Conservation (phyloP, 2,329 filamentous ascomycete species). For the Colletotrichum sp. region DNA sequence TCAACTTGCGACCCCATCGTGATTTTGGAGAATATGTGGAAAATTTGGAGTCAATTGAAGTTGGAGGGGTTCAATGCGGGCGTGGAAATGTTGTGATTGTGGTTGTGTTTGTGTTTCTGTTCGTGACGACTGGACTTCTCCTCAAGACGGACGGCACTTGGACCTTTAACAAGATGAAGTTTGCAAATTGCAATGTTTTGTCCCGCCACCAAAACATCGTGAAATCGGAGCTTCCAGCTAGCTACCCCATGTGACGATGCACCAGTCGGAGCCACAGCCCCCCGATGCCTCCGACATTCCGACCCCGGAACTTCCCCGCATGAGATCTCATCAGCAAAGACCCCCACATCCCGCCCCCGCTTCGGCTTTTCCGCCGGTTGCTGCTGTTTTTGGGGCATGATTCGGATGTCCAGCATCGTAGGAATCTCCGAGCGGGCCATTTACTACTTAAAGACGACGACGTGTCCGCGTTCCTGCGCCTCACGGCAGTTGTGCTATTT, state of each 20-base stretch:
- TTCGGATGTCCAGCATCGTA: not conserved
- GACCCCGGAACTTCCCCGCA: constrained; percentile 12
- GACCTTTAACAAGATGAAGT: not conserved
- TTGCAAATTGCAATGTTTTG: not conserved
- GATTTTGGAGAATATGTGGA: not conserved
- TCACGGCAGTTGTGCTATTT: not conserved
- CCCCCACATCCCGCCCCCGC: not conserved
- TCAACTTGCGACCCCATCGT: not conserved
- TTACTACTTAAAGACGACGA: not conserved
- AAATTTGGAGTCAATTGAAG: not conserved
- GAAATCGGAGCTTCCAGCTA: not conserved
- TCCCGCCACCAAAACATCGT: not conserved
- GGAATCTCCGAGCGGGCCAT: not conserved
- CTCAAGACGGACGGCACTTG: not conserved
- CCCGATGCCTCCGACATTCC: not conserved
- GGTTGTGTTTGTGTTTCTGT: not conserved
- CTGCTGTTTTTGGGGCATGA: not conserved
- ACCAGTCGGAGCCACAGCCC: not conserved
- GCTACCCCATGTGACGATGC: not conserved
- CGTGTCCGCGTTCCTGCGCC: not conserved
- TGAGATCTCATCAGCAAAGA: not conserved
- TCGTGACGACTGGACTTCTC: rapidly evolving
- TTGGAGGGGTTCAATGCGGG: not conserved
- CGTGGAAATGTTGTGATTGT: not conserved
- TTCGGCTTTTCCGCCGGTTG: constrained; percentile 1